Percentiles rank a stretch among this genome's conserved stretches.
phyloP scores from a whole-genome alignment of 2,329 filamentous ascomycete genomes.

The Microdochium trichocladiopsis region DNA sequence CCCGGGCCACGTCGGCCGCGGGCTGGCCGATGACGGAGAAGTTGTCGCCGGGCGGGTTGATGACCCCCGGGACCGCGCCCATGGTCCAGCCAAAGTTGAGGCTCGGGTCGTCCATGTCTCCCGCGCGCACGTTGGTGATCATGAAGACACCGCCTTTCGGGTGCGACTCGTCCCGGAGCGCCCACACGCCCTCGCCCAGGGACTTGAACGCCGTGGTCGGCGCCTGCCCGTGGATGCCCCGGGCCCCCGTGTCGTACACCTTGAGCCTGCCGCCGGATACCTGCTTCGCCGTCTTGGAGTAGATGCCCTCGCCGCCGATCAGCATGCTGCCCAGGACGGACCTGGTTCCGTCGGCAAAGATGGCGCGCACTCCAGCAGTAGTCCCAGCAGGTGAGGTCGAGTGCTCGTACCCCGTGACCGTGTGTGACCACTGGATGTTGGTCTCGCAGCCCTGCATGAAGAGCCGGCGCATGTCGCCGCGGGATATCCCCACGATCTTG shows the following conservation, averaged over 20 bases:
- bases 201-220: slow-evolving; percentile 53
- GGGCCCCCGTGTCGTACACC: slow-evolving; percentile 55
- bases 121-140: slow-evolving; percentile 57
- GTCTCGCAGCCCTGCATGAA: slow-evolving; percentile 51
- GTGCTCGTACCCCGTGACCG: slow-evolving; percentile 52
- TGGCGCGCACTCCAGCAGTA: slow-evolving; percentile 41
- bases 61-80: slow-evolving; percentile 47
- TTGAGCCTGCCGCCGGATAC: slow-evolving; percentile 50
- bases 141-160: slow-evolving; percentile 39
- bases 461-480: slow-evolving; percentile 54
- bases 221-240: slow-evolving; percentile 60
- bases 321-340: slow-evolving; percentile 52
- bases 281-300: slow-evolving; percentile 53
- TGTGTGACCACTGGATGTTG: slow-evolving; percentile 45
- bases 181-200: slow-evolving; percentile 57
- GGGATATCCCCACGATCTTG: slow-evolving; percentile 53
- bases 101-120: slow-evolving; percentile 50
- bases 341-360: slow-evolving; percentile 54
- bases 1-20: slow-evolving; percentile 51
- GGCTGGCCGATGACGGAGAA: slow-evolving; percentile 47
- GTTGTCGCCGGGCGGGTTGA: slow-evolving; percentile 52
- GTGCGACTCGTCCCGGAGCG: slow-evolving; percentile 39
- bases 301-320: slow-evolving; percentile 56
- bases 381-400: no score
- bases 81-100: slow-evolving; percentile 59